phyloP scores from a whole-genome alignment of 306 rosid genomes.

The Styphnolobium japonicum region DNA sequence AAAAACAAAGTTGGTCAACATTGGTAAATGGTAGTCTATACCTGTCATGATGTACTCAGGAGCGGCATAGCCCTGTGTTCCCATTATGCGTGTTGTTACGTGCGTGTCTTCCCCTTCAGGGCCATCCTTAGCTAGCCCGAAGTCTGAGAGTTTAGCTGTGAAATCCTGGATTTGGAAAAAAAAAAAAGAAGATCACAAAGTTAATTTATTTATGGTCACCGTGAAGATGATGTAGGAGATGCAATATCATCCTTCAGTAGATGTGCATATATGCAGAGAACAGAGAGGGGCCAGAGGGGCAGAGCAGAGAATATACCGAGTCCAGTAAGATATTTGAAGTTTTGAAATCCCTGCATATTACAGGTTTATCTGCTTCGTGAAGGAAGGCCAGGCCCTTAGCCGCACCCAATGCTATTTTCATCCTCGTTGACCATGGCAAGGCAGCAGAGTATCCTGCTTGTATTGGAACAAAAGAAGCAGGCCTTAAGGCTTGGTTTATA shows the following conservation, averaged over 20 bases:
- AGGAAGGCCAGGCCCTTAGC: constrained; percentile 79
- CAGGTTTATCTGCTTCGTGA: constrained; percentile 75
- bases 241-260: neutral
- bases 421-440: constrained; percentile 74
- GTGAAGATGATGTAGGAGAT: neutral
- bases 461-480: neutral
- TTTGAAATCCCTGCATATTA: constrained; percentile 81
- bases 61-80: constrained; percentile 84
- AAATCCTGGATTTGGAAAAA: constrained; percentile 45
- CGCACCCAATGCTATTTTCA: constrained; percentile 79
- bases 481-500: neutral
- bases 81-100: constrained; percentile 62
- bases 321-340: constrained; percentile 76
- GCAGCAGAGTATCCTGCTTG: constrained; percentile 59
- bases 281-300: neutral
- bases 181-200: neutral
- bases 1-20: neutral
- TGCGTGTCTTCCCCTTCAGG: constrained; percentile 72
- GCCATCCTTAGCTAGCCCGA: constrained; percentile 80
- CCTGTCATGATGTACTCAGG: constrained; percentile 82
- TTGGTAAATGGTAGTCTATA: neutral
- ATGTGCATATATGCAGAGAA: neutral
- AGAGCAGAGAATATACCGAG: constrained; percentile 47
- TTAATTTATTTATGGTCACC: neutral
- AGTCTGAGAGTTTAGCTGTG: constrained; percentile 70